Base-by-base conservation (phyloP, 2,329 filamentous ascomycete genomes). In the Purpureocillium takamizusanense region DNA sequence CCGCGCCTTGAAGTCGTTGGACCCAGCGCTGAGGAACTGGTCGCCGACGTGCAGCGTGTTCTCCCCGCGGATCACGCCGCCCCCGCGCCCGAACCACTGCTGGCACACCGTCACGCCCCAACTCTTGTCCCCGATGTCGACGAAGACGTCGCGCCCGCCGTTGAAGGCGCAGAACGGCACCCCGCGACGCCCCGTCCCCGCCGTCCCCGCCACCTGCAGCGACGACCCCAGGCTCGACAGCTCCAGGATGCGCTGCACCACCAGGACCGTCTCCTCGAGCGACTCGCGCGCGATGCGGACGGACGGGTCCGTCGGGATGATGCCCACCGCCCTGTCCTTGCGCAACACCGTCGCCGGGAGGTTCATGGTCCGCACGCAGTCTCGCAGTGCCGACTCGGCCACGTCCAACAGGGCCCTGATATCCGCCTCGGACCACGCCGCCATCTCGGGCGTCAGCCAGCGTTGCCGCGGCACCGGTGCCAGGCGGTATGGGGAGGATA, bases 91-190 rank as follows among this genome's bases (percentile, higher is more conserved):
- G 57, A 95, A 95, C 69, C 87, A 95, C 41, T 81, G 76, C 66
- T 98, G 92, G 57, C 89, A 95, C 4, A 89, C 87, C 27, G 85
- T 74, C 3, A 98, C 92, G 46, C 92, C 92, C 84, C 89, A 94
- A 38, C 83, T 88, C 66, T 98, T 98, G 65, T 98, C 92, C 40
- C 92, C 92, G 54, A 98, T 95, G 59, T 98, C 92, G 38, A 98
- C 89, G 62, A 98, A 98, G 31, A 97, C 88, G 59, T 98, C 92
- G 45, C 92, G 90, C 10, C 92, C 92, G 38, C 90, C 92, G 60
- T 98, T 98, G 69, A 98, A 98, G 16, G 92, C 92, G 57, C 92
- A 98, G 56, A 97, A 98, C 1, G 92, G 92, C 25, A 98, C 66
- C 56, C 48, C 50, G 41, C 31, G 37, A 49, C 42, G 42, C 40